Evolutionary conservation across 2,329 filamentous ascomycete genomes (phyloP), one percentile per base, ranked within the genome.

Genomic region (Neonectria hederae): DNA sequence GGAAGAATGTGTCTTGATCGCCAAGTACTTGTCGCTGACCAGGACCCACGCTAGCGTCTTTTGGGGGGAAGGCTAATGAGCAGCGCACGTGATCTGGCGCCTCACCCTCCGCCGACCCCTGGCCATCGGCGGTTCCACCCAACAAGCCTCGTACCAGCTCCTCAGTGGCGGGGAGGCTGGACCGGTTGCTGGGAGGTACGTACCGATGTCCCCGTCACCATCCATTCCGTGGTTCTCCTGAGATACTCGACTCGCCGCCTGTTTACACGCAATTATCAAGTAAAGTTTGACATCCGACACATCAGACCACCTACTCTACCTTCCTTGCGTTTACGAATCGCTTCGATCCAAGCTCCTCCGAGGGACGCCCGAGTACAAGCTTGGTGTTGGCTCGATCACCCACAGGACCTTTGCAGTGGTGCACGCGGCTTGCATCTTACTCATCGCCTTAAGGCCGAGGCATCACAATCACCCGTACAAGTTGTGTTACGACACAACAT

Each of bases 1-100:
- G 74, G 72, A 78, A 79, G 76, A 78, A 76, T 77, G 77, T 80
- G 78, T 78, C 76, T 78, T 73, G 76, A 77, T 78, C 72, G 71
- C 73, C 74, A 73, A 71, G 69, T 70, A 73, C 72, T 75, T 72
- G 67, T 70, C 66, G 65, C 69, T 68, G 66, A 67, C 65, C 65
- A 55, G 69, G 65, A 62, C 70, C 72, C 69, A 69, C 72, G 70
- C 73, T 77, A 75, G 68, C 62, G 60, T 72, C 62, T 58, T 70
- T 74, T 66, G 17, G 62, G 71, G 68, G 66, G 70, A 75, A 75
- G 71, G 69, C 70, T 74, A 74, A 72, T 72, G 69, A 69, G 66
- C 32, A 2, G 1, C 19, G 60, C 78, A 80, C 78, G 78, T 78
- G 77, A 79, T 61, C 51, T 42, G 17, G 43, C 67, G 63, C 56